Percentiles rank a stretch among this genome's conserved stretches.
phyloP scores from a whole-genome alignment of 768 basidiomycete genomes.

The Suillus cothurnatus region DNA sequence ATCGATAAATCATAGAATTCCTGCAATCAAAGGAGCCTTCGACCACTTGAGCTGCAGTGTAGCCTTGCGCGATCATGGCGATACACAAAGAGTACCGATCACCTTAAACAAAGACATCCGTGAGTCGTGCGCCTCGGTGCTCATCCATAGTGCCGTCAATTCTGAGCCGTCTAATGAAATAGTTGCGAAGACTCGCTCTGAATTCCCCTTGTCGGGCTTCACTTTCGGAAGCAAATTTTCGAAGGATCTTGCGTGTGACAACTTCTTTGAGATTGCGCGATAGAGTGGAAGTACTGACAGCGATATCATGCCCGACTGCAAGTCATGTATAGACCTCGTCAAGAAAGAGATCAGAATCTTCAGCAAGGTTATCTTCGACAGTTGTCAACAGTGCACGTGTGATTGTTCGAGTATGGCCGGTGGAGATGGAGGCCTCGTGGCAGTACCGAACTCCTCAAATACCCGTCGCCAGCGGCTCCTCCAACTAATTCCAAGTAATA shows the following conservation, averaged over 20 bases:
- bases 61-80: slow-evolving; percentile 28
- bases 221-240: slow-evolving; percentile 5
- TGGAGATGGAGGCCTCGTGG: slow-evolving; percentile 18
- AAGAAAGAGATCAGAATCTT: slow-evolving; percentile 20
- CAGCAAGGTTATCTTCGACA: slow-evolving; percentile 21
- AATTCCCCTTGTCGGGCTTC: slow-evolving; percentile 16
- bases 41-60: no score
- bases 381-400: slow-evolving; percentile 21
- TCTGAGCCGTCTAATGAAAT: slow-evolving; percentile 18
- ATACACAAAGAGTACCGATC: slow-evolving; percentile 34
- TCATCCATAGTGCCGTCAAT: slow-evolving; percentile 9
- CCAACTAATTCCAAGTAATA: slow-evolving; percentile 26
- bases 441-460: slow-evolving; percentile 21
- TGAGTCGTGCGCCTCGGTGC: slow-evolving; percentile 17
- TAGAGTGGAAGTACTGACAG: slow-evolving; percentile 20
- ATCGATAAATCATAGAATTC: background rate
- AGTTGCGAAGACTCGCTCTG: slow-evolving; percentile 11
- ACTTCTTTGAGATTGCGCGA: slow-evolving; percentile 18
- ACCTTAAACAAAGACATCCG: slow-evolving; percentile 29
- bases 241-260: slow-evolving; percentile 15
- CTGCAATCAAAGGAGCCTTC: background rate
- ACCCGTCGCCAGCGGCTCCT: slow-evolving; percentile 28
- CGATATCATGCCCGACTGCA: slow-evolving; percentile 24
- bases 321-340: slow-evolving; percentile 27
- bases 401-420: slow-evolving; percentile 22